Conservation (phyloP, 257 asterid species). For the Przewalskia tangutica region DNA sequence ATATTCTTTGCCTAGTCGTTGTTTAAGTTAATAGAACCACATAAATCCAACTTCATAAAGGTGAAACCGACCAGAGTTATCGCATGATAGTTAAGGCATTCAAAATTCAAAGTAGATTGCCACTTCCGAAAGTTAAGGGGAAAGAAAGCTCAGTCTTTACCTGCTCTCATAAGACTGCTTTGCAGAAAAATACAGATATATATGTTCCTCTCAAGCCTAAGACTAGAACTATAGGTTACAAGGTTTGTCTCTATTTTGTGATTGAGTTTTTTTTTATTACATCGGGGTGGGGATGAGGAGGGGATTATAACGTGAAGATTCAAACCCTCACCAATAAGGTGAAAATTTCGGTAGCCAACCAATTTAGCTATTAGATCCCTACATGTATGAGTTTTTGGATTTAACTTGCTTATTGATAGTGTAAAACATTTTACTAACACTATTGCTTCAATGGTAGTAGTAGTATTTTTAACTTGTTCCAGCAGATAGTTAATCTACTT, state of each 20-base stretch:
- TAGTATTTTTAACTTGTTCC: no score
- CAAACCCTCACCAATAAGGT: no score
- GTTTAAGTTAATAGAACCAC: background rate
- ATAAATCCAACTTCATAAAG: background rate
- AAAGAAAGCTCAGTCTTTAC: background rate
- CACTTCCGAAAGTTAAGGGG: conserved; percentile 10
- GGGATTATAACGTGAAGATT: no score
- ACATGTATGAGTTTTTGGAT: no score
- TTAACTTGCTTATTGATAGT: no score
- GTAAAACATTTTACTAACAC: no score
- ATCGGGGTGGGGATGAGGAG: no score
- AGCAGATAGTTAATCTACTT: no score
- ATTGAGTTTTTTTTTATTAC: no score
- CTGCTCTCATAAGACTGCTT: background rate
- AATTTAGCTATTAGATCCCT: no score
- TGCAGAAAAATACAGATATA: background rate
- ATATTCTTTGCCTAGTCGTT: background rate
- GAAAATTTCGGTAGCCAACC: no score
- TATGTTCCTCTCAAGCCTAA: background rate
- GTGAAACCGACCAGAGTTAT: background rate
- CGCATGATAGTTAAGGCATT: background rate
- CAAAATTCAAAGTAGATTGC: background rate
- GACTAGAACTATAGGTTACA: background rate
- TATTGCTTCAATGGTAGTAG: no score
- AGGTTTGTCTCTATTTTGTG: background rate